These are phyloP conservation scores for Acanthamoeba quina DNA, from an alignment of 208 protist genomes.

Conservation along the genomic window DNA sequence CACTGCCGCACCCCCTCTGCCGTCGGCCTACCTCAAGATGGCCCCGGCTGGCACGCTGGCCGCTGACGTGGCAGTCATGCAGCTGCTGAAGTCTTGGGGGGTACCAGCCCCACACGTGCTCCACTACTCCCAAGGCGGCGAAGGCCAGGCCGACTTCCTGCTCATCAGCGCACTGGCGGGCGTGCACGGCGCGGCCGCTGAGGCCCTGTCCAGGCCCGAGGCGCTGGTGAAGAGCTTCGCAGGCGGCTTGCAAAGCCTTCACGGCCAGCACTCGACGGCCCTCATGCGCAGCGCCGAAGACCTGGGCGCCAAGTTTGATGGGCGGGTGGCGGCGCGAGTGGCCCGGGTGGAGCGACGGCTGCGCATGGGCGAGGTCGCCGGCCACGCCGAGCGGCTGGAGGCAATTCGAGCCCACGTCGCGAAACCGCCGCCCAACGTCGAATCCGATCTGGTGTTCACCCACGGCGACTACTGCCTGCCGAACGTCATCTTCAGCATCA, in stretches of 20 bases:
- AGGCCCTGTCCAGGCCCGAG: not conserved
- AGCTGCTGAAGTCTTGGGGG: not conserved
- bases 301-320: not conserved
- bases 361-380: not conserved
- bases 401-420: not conserved
- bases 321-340: not conserved
- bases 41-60: not conserved
- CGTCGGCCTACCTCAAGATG: constrained; percentile 10
- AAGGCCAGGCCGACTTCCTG: not conserved
- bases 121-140: not conserved
- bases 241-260: not conserved
- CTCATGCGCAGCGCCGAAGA: not conserved
- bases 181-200: not conserved
- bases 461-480: constrained; percentile 19
- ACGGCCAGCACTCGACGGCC: not conserved
- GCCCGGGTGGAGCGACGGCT: not conserved
- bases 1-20: no score
- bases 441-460: not conserved
- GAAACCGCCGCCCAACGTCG: not conserved
- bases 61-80: not conserved
- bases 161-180: not conserved
- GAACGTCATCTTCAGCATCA: not conserved
- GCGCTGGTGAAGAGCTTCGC: not conserved
- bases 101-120: not conserved
- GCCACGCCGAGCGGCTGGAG: not conserved